Evolutionary conservation across 164 flowering plant species (phyloP), one percentile per base, ranked within the genome.

Genomic region (Berberis thunbergii): DNA sequence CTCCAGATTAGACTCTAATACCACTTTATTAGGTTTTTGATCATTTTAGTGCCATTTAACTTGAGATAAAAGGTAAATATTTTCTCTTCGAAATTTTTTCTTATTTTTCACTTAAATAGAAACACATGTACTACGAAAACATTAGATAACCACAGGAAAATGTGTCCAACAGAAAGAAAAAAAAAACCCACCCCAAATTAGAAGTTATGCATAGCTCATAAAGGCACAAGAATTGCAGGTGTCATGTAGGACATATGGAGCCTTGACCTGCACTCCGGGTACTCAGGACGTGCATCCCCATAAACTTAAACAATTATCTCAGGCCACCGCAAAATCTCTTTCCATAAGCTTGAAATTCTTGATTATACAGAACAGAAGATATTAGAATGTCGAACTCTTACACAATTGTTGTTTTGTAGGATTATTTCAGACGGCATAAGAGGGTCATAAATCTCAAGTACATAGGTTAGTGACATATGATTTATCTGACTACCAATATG

Each of bases 361-460:
- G 8, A 10, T 52, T 11, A 6, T 52, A 52, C 55, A 10, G 10
- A 52, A 3, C 13, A 26, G 40, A 65, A 43, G 48, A 53, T 26
- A 42, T 42, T 53, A 40, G 8, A 48, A 5, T 45, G 26, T 52
- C 57, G 8, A 41, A 39, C 60, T 54, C 26, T 26, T 26, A 26
- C 26, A 26, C 26, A 26, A 26, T 26, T 26, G 26, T 65, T 43
- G 43, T 72, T 60, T 69, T n/a, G 64, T 75, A 87, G 94, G 90
- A 83, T 75, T 82, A 85, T 75, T 85, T 87, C 45, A 73, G 73
- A 59, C 72, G 61, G 38, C 79, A 50, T 64, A 85, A 83, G 78
- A 79, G 80, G 84, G 64, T 76, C 12, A 70, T 87, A 69, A 81
- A 81, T 74, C 76, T 81, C 80, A 87, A 87, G 74, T 85, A 87